Base-by-base conservation (phyloP, 1,284 basidiomycete species). In the Lentinula novae-zelandiae region DNA sequence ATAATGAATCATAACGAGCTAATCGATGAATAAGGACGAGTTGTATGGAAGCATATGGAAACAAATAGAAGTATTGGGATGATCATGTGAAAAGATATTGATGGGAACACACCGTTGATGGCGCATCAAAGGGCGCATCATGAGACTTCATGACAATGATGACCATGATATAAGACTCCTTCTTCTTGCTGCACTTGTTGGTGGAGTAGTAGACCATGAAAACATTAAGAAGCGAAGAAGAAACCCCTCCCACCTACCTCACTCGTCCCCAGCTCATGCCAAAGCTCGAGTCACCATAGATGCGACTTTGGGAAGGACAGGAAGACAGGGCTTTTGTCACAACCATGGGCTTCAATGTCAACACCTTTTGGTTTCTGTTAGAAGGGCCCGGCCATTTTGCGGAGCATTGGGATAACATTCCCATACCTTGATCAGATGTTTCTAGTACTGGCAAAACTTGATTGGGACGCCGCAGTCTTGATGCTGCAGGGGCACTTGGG, bases 401-500 rank as follows among this genome's bases (percentile, higher is more conserved):
- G 70, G 51, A 61, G 12, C 10, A 9, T 0, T 83, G 80, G 80
- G 58, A 73, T 40, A 55, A 59, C 1, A 67, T 57, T 0, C 62
- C 76, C 0, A 81, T 82, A 58, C 71, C 72, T 0, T 69, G 72
- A 0, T 17, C 46, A 31, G 77, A 81, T 65, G 67, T 68, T 0
- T 59, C 63, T n/a, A 13, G 58, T 5, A 2, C 8, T 40, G 75
- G 72, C 12, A 50, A 60, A 1, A 71, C 78, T 48, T 69, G 72
- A 7, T 67, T 69, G n/a, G 46, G 46, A 13, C 34, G 15, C 10
- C 65, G 74, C 3, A 81, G 78, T 1, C 69, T 83, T 22, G 75
- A 80, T 74, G 76, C 77, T n/a, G 69, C 69, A 8, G 78, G 81
- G 20, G 80, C 75, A 0, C 71, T 83, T 2, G 80, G 80, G 0